A percentile compares a stretch with the other conserved stretches of the same genome.
These are phyloP conservation scores for Paraconiothyrium sp. DNA, from an alignment of 2,329 filamentous ascomycete species.

Conservation along the genomic window DNA sequence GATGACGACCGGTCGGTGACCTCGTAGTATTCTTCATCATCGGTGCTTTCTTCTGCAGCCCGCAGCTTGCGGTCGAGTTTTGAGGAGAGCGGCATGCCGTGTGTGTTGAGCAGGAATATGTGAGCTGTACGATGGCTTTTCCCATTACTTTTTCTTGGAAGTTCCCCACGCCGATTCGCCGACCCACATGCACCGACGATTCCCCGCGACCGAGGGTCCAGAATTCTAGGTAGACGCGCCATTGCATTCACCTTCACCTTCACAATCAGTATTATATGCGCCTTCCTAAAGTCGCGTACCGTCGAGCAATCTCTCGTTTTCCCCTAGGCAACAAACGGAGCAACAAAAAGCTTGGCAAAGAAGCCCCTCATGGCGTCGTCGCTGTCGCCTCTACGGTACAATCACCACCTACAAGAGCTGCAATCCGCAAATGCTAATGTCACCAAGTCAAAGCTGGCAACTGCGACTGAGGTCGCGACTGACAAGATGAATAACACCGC, in stretches of 20 bases:
- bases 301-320: background rate
- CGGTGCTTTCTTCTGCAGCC: conserved; percentile 48
- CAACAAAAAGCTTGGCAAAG: conserved; percentile 9
- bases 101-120: background rate
- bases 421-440: conserved; percentile 1
- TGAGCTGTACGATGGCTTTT: background rate
- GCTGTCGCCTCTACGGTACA: conserved; percentile 4
- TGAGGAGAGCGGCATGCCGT: conserved; percentile 44
- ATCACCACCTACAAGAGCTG: background rate
- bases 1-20: conserved; percentile 52
- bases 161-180: conserved; percentile 9
- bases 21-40: conserved; percentile 51
- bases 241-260: background rate
- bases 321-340: background rate
- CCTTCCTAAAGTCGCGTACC: background rate
- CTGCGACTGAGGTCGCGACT: background rate
- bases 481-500: background rate
- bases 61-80: conserved; percentile 49
- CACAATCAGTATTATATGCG: conserved; percentile 4
- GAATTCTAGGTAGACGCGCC: conserved; percentile 1
- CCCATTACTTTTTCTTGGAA: conserved; percentile 7
- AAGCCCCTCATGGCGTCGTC: conserved; percentile 6
- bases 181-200: conserved; percentile 3
- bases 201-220: conserved; percentile 2
- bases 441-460: background rate